Base-by-base conservation (phyloP, 345 rosid genomes). In the Pistacia atlantica region DNA sequence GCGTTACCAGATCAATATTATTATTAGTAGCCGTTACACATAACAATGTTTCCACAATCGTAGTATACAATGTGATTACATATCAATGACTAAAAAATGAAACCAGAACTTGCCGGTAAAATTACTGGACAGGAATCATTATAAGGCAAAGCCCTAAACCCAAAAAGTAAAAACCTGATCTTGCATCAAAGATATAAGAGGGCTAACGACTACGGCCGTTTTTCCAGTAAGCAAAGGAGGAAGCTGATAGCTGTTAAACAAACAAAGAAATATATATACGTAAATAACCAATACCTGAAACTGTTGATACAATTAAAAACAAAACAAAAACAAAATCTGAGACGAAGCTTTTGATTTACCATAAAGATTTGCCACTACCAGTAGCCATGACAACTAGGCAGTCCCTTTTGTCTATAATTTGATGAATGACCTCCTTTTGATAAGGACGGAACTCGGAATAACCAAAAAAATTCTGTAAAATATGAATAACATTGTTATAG, bases 311-410 rank as follows among this genome's bases (percentile, higher is more conserved):
- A 42, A 7, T 42, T 42, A 42, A 42, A 31, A 42, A 7, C 46
- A 7, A 42, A 42, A 42, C 46, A n/a, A 48, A 11, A 64, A 10
- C 20, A 64, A 33, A 55, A 49, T 14, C 4, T 63, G 56, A 25
- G 28, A 48, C 5, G 25, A 28, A 67, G 37, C 46, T 1, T 11
- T 17, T 5, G 12, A 22, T 2, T 46, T 80, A 86, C 89, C 89
- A 86, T 16, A 86, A 64, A 72, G 89, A 86, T 71, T 86, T 86
- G 22, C 89, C 89, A 35, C 87, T 84, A 45, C 89, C 86, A 52
- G 89, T 86, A 72, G 89, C 89, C 87, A 86, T 86, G 54, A 86
- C 87, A 14, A 80, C 87, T 70, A 86, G 65, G 59, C 83, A 84
- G 66, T 86, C 87, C 59, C 77, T 84, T 68, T 68, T 73, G 11